phyloP scores from a whole-genome alignment of 139 green algal species.

The Chlorella sp. region DNA sequence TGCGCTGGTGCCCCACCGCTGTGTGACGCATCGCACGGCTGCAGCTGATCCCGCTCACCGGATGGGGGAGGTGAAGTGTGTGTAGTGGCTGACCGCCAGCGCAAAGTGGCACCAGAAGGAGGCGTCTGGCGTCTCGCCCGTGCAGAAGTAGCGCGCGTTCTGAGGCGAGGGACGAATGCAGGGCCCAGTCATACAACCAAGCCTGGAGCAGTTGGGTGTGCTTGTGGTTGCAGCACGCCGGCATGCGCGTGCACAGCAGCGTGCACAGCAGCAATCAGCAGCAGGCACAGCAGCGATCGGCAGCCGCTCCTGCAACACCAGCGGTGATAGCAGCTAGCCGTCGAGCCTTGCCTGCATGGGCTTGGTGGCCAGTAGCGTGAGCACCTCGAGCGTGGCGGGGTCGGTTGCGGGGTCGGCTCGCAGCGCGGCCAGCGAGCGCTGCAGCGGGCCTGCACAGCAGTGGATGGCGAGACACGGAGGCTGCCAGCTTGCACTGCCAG shows the following conservation, averaged over 20 bases:
- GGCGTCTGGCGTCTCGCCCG: slow-evolving; percentile 52
- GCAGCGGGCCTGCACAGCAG: slow-evolving; percentile 40
- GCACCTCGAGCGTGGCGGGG: slow-evolving; percentile 41
- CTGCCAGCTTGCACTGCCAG: too few species aligned
- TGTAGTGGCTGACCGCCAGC: slow-evolving; percentile 85
- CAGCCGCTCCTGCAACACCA: neutral
- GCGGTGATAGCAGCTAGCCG: too few species aligned
- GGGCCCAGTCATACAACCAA: too few species aligned
- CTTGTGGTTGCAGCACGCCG: neutral
- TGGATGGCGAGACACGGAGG: too few species aligned
- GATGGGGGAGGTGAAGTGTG: slow-evolving; percentile 95
- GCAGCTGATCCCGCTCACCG: slow-evolving; percentile 24
- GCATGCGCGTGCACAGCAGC: too few species aligned
- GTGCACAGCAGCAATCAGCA: neutral
- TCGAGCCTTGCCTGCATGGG: slow-evolving; percentile 80
- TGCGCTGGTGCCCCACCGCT: too few species aligned
- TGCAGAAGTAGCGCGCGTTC: slow-evolving; percentile 92
- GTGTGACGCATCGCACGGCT: too few species aligned
- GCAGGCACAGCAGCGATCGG: too few species aligned
- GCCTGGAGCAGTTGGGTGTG: too few species aligned
- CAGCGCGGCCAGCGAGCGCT: slow-evolving; percentile 55
- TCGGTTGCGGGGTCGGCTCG: slow-evolving; percentile 3
- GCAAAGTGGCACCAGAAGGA: slow-evolving; percentile 77
- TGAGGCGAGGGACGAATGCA: slow-evolving; percentile 18
- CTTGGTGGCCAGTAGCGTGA: slow-evolving; percentile 83